Percentiles rank a stretch among this genome's conserved stretches.
phyloP scores from a whole-genome alignment of 176 grass and related monocot genomes.

The Phoenix roebelenii region DNA sequence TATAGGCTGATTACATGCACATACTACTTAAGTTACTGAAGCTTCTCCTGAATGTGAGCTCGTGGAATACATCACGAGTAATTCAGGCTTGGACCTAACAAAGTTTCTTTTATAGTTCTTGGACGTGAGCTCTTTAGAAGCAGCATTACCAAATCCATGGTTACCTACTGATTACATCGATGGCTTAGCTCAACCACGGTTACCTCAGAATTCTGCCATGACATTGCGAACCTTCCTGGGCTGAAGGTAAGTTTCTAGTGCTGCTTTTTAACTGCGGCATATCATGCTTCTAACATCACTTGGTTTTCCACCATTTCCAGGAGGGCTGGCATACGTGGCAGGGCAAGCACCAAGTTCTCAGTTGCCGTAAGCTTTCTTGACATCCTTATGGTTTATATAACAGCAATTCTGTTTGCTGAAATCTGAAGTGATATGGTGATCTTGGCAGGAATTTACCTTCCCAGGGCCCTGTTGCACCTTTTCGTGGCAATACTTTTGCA shows the following conservation, averaged over 20 bases:
- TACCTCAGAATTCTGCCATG: constrained; percentile 40
- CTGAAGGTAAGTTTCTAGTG: constrained; percentile 40
- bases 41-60: too few species aligned
- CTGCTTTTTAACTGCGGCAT: neutral
- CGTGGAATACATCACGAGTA: too few species aligned
- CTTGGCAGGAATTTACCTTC: constrained; percentile 43
- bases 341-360: constrained; percentile 35
- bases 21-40: too few species aligned
- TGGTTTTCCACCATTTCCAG: constrained; percentile 37
- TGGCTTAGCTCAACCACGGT: constrained; percentile 33
- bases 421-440: constrained; percentile 3
- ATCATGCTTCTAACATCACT: constrained; percentile 1
- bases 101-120: constrained; percentile 49
- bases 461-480: constrained; percentile 43
- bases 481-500: constrained; percentile 72
- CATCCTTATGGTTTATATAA: neutral
- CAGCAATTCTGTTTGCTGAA: neutral
- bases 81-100: too few species aligned
- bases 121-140: constrained; percentile 69
- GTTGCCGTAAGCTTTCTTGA: constrained; percentile 46
- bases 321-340: constrained; percentile 37
- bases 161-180: constrained; percentile 26
- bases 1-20: too few species aligned
- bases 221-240: constrained; percentile 36
- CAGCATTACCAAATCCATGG: constrained; percentile 42